A percentile compares a stretch with the other conserved stretches of the same genome.
phyloP scores from a whole-genome alignment of 176 grass and related monocot genomes.

The Bromus sterilis region DNA sequence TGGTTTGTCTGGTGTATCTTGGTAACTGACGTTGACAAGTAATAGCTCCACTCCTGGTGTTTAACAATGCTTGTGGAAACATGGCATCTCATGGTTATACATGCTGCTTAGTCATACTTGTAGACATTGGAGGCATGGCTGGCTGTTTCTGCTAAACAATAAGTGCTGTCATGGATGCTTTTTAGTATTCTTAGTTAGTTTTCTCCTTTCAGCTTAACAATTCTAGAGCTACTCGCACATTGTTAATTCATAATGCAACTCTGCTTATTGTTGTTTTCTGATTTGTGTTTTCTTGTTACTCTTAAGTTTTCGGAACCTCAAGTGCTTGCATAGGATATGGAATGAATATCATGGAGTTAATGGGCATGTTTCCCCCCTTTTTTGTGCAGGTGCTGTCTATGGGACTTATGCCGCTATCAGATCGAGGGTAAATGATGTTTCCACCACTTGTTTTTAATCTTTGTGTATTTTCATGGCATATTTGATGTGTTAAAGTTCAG shows the following conservation, averaged over 20 bases:
- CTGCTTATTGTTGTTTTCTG: not conserved
- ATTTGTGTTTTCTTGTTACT: not conserved
- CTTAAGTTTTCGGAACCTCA: not conserved
- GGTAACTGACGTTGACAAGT: not conserved
- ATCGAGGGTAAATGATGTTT: too few species aligned
- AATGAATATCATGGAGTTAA: not conserved
- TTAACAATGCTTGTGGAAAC: not conserved
- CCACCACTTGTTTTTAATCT: not conserved
- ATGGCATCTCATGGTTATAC: not conserved
- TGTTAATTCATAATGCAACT: not conserved
- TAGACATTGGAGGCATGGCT: not conserved
- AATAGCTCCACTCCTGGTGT: not conserved
- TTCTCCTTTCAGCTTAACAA: not conserved
- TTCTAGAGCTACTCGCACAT: not conserved
- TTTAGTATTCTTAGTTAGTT: not conserved
- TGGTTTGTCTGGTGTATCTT: not conserved
- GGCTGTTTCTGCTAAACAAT: not conserved
- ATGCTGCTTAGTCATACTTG: not conserved
- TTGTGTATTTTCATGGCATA: not conserved
- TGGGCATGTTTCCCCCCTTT: not conserved
- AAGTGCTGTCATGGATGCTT: not conserved
- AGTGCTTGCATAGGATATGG: not conserved
- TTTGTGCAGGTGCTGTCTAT: slow-evolving; percentile 75
- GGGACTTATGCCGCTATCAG: slow-evolving; percentile 92
- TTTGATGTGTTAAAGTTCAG: not conserved